Evolutionary conservation across 176 grass and related monocot genomes (phyloP).

Genomic region (Saccharum spontaneum): DNA sequence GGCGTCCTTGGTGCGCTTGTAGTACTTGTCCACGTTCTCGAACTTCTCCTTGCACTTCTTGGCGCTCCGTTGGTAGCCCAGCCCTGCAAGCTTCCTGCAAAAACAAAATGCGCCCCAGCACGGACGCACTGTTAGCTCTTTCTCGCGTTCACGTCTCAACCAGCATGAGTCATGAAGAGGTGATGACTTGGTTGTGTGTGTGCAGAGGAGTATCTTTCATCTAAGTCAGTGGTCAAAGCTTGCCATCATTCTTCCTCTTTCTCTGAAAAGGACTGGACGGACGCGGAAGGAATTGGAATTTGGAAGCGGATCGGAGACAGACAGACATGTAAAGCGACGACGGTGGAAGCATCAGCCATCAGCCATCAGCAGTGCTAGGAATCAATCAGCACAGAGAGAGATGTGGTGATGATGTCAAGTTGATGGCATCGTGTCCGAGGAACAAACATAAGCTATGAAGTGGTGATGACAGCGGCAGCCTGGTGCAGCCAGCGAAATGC

Average conservation of each 20-base stretch:
- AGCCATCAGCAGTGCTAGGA: background rate
- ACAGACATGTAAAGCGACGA: slow-evolving; percentile 25
- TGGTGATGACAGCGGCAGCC: slow-evolving; percentile 1
- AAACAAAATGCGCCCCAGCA: background rate
- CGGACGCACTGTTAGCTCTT: background rate
- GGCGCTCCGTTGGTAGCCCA: slow-evolving; percentile 74
- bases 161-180: background rate
- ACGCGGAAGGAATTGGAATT: slow-evolving; percentile 23
- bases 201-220: slow-evolving; percentile 26
- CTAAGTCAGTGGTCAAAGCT: slow-evolving; percentile 10
- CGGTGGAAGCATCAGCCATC: background rate
- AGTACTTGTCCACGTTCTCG: slow-evolving; percentile 98
- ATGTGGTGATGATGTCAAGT: slow-evolving; percentile 30
- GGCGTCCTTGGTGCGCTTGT: slow-evolving; percentile 95
- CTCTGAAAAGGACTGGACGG: slow-evolving; percentile 31
- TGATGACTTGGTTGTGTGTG: background rate
- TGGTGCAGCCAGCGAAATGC: slow-evolving; percentile 30
- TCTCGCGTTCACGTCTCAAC: slow-evolving; percentile 41
- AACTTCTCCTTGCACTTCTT: slow-evolving; percentile 99
- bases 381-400: slow-evolving; percentile 5
- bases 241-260: slow-evolving; percentile 3
- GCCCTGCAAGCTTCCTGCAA: slow-evolving; percentile 74
- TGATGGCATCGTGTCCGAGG: slow-evolving; percentile 16
- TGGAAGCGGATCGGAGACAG: background rate
- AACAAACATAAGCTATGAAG: background rate